Conservation (phyloP, 2,329 filamentous ascomycete genomes). For the Nemania sp. region DNA sequence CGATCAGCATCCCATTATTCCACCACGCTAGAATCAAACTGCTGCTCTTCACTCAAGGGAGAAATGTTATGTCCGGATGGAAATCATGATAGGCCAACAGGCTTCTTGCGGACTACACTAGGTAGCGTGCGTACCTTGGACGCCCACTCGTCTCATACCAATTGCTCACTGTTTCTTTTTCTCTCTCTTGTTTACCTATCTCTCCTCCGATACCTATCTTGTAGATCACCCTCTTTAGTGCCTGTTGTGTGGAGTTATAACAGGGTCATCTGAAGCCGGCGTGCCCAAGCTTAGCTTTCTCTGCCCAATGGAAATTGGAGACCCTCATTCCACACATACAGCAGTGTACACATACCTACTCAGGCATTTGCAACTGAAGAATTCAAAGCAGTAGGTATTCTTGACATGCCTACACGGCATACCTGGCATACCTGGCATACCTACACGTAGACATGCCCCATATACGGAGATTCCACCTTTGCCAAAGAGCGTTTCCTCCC, state of each 20-base stretch:
- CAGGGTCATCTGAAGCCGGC: slow-evolving; percentile 8
- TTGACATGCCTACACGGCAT: not conserved
- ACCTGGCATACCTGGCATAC: not conserved
- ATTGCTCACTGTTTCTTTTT: not conserved
- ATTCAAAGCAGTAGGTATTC: slow-evolving; percentile 5
- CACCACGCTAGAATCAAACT: not conserved
- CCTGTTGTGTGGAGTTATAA: slow-evolving; percentile 6
- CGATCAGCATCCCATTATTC: slow-evolving; percentile 5
- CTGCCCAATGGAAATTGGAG: not conserved
- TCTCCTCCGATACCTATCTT: not conserved
- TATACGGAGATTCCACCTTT: not conserved
- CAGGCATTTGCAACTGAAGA: too few relatives aligned
- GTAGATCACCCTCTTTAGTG: slow-evolving; percentile 15
- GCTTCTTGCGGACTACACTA: too few relatives aligned
- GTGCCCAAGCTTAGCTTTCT: slow-evolving; percentile 5
- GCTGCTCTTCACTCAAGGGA: slow-evolving; percentile 9
- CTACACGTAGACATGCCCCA: slow-evolving; percentile 4
- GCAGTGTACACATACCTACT: not conserved
- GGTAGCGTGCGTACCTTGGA: not conserved
- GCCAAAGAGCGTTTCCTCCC: not conserved
- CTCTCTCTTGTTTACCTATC: not conserved
- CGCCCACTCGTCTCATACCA: slow-evolving; percentile 7
- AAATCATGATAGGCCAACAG: slow-evolving; percentile 11
- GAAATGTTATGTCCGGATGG: not conserved
- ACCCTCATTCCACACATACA: slow-evolving; percentile 4